phyloP scores from a whole-genome alignment of 305 asterid genomes.

The Andrographis paniculata region DNA sequence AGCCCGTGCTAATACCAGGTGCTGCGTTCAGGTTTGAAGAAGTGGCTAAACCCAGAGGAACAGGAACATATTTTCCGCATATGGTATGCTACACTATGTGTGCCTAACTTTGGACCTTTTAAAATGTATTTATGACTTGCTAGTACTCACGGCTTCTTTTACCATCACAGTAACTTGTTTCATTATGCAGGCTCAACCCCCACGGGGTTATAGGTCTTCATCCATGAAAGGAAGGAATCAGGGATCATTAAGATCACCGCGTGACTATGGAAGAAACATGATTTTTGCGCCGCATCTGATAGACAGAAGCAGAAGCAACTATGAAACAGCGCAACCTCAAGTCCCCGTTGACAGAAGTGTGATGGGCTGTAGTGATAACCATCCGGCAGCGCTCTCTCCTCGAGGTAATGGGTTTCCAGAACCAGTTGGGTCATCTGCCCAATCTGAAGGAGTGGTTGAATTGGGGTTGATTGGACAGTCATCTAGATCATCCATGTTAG shows the following conservation, averaged over 20 bases:
- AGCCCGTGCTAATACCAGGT: constrained; percentile 31
- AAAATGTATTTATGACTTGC: background rate
- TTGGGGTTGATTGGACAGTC: constrained; percentile 26
- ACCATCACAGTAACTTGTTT: constrained; percentile 10
- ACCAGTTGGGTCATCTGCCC: constrained; percentile 23
- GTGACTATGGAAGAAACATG: constrained; percentile 24
- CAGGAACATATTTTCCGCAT: constrained; percentile 73
- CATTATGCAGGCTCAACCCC: constrained; percentile 34
- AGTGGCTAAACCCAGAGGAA: constrained; percentile 68
- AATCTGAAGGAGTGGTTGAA: constrained; percentile 34
- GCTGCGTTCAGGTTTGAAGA: constrained; percentile 45
- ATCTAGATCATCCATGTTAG: constrained; percentile 19
- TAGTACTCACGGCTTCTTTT: background rate
- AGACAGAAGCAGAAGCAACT: constrained; percentile 33
- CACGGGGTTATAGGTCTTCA: constrained; percentile 40
- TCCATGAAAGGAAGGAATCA: constrained; percentile 35
- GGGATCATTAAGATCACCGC: constrained; percentile 29
- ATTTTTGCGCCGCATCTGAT: constrained; percentile 20
- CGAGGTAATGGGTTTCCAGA: constrained; percentile 26
- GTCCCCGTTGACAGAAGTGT: constrained; percentile 21
- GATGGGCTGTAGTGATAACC: constrained; percentile 18
- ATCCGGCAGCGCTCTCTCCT: constrained; percentile 26
- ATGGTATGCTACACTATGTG: constrained; percentile 34
- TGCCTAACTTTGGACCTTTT: background rate
- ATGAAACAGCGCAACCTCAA: constrained; percentile 28